phyloP scores from a whole-genome alignment of 768 basidiomycete species.

The Tulasnella sp. region DNA sequence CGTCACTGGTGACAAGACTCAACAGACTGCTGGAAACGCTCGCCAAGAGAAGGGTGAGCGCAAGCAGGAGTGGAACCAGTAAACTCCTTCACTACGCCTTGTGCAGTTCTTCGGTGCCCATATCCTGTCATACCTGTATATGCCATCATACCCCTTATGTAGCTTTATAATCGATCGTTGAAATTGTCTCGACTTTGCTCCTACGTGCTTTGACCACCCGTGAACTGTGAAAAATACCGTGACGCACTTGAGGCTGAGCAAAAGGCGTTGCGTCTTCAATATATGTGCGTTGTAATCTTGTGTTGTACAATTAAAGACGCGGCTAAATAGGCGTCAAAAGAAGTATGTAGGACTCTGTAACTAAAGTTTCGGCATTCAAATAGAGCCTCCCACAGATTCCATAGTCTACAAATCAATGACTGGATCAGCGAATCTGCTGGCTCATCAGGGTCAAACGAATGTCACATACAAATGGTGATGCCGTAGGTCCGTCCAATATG shows the following conservation, averaged over 20 bases:
- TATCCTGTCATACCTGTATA: background rate
- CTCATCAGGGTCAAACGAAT: background rate
- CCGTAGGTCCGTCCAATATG: conserved; percentile 84
- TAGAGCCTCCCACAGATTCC: conserved; percentile 24
- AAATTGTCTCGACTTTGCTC: background rate
- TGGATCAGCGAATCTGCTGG: background rate
- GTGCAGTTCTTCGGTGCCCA: too few relatives aligned
- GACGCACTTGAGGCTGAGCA: background rate
- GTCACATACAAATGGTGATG: conserved; percentile 70
- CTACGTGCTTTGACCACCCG: too few relatives aligned
- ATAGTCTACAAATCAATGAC: conserved; percentile 21
- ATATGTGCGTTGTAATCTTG: background rate
- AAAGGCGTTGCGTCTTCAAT: background rate
- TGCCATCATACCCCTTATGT: background rate
- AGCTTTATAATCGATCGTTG: background rate
- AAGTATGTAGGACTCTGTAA: background rate
- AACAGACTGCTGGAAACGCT: conserved; percentile 34
- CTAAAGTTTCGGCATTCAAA: background rate
- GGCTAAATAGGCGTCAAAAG: background rate
- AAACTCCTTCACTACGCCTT: background rate
- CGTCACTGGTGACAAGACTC: conserved; percentile 46
- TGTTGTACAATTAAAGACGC: too few relatives aligned
- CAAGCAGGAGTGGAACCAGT: background rate
- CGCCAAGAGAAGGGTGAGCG: background rate
- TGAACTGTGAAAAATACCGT: too few relatives aligned